Evolutionary conservation across 805 yeast genomes (phyloP).

Genomic region (Huiozyma naganishii): DNA sequence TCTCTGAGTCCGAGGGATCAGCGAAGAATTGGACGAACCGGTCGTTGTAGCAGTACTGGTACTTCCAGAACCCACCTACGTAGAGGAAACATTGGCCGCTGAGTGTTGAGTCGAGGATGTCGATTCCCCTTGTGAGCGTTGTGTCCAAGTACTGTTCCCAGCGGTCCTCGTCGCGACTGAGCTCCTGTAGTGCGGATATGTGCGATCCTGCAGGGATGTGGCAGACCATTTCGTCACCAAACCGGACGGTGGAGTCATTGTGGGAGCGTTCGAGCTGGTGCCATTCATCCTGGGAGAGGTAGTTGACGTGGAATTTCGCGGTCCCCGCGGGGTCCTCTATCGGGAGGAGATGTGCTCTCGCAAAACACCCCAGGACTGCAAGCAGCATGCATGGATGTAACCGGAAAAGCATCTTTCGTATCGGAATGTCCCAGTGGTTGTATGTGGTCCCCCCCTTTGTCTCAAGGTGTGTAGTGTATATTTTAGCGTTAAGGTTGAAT

Average conservation of each 20-base stretch:
- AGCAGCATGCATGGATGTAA: background rate
- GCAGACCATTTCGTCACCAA: slow-evolving; percentile 16
- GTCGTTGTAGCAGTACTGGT: slow-evolving; percentile 39
- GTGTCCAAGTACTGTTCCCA: slow-evolving; percentile 8
- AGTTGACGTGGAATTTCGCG: slow-evolving; percentile 13
- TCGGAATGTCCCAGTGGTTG: too few species aligned
- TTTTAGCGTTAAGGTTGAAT: background rate
- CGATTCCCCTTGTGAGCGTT: slow-evolving; percentile 12
- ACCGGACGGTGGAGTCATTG: slow-evolving; percentile 10
- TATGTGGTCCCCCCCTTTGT: too few species aligned
- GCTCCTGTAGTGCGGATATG: slow-evolving; percentile 3
- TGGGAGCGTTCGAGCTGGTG: slow-evolving; percentile 5
- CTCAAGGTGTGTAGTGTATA: background rate
- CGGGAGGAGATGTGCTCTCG: slow-evolving; percentile 10
- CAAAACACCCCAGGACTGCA: background rate
- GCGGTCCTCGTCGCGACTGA: slow-evolving; percentile 6
- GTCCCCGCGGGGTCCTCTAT: slow-evolving; percentile 13
- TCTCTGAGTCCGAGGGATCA: slow-evolving; percentile 2
- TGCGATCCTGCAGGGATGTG: slow-evolving; percentile 9
- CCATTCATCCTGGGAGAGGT: slow-evolving; percentile 13
- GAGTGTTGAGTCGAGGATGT: slow-evolving; percentile 9
- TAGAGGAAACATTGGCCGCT: slow-evolving; percentile 18
- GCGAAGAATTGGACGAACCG: slow-evolving; percentile 40
- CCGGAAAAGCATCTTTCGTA: too few species aligned
- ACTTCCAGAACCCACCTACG: slow-evolving; percentile 42